phyloP scores from a whole-genome alignment of 140 eudicot species.

The Stevia rebaudiana region DNA sequence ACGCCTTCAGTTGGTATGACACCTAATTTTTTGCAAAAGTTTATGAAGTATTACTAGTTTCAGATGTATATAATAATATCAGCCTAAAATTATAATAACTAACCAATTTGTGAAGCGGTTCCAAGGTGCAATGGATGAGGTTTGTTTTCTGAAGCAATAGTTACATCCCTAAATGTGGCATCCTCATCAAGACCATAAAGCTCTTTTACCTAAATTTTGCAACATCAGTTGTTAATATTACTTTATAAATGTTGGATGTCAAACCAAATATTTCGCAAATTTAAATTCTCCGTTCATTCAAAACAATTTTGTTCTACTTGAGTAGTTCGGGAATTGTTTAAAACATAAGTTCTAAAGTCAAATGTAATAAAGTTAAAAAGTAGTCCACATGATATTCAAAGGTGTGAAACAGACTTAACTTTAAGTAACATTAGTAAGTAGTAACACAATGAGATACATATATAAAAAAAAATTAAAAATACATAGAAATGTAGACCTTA shows the following conservation, averaged over 20 bases:
- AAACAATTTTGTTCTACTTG: background rate
- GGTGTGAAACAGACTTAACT: background rate
- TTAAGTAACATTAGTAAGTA: background rate
- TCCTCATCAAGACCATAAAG: constrained; percentile 85
- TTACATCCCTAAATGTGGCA: constrained; percentile 67
- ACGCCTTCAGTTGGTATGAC: constrained; percentile 96
- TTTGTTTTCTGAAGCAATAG: constrained; percentile 66
- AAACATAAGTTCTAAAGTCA: background rate
- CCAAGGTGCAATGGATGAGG: constrained; percentile 94
- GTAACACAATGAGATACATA: constrained; percentile 2
- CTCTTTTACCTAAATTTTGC: constrained; percentile 68
- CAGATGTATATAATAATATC: background rate
- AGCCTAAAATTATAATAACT: constrained; percentile 18
- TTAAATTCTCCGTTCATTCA: background rate
- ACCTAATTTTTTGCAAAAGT: constrained; percentile 36
- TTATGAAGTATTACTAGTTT: constrained; percentile 11
- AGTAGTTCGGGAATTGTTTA: background rate
- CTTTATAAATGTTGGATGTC: background rate
- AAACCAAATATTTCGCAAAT: constrained; percentile 1
- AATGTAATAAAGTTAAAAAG: background rate
- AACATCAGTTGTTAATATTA: constrained; percentile 9
- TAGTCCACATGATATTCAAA: background rate
- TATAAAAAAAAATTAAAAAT: constrained; percentile 3
- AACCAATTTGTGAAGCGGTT: constrained; percentile 97
- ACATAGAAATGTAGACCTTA: constrained; percentile 66